Evolutionary conservation across 2,329 filamentous ascomycete species (phyloP).

Genomic region (Exophiala oligosperma): DNA sequence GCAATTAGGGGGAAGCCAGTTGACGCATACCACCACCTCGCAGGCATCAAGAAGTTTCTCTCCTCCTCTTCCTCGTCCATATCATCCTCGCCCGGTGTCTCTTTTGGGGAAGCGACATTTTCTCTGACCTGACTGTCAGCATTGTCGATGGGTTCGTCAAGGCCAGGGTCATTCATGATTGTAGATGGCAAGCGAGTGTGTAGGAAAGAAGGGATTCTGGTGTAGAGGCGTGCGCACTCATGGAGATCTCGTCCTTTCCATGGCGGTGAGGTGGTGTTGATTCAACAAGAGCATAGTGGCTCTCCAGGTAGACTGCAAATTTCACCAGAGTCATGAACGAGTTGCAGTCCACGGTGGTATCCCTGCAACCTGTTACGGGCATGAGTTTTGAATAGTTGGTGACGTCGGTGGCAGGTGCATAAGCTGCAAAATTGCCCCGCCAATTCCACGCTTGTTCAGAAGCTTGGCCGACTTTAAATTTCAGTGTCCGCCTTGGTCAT

Average conservation of each 20-base stretch:
- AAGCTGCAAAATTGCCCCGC: too few species aligned
- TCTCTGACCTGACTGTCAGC: constrained; percentile 48
- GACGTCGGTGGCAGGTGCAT: too few species aligned
- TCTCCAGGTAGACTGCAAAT: too few species aligned
- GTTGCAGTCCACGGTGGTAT: too few species aligned
- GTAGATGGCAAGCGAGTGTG: neutral
- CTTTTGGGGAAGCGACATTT: constrained; percentile 36
- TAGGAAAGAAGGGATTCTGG: neutral
- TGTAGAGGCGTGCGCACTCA: too few species aligned
- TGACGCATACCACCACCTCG: constrained; percentile 61
- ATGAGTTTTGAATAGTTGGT: too few species aligned
- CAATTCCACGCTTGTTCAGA: too few species aligned
- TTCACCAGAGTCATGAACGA: too few species aligned
- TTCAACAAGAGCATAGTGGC: too few species aligned
- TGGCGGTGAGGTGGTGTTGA: neutral
- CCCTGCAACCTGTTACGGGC: too few species aligned
- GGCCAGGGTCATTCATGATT: constrained; percentile 55
- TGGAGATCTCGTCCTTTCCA: neutral
- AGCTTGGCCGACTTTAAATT: too few species aligned
- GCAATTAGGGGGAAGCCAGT: constrained; percentile 60
- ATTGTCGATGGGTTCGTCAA: constrained; percentile 50
- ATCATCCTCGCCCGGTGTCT: constrained; percentile 27
- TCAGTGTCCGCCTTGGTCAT: too few species aligned
- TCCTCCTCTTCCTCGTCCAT: constrained; percentile 27
- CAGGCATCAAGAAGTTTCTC: constrained; percentile 30